Conservation (phyloP, 495 filamentous ascomycete genomes). For the Gamarada debralockiae region DNA sequence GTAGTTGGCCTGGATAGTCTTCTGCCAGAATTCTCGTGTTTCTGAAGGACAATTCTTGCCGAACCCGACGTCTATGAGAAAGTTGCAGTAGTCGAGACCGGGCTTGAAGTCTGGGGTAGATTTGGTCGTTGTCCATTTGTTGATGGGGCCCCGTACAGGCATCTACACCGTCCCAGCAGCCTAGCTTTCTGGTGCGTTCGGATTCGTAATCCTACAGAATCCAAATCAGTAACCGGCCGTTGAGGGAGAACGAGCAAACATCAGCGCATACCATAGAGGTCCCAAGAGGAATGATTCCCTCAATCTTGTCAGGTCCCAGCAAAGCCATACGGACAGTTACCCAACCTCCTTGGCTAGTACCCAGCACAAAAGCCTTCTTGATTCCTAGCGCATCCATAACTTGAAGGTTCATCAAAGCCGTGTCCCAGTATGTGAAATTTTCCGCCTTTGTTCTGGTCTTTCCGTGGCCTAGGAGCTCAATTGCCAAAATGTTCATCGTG, state of each 20-base stretch:
- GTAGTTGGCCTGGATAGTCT: conserved; percentile 52
- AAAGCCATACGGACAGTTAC: conserved; percentile 56
- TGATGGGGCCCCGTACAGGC: conserved; percentile 37
- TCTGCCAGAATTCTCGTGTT: conserved; percentile 44
- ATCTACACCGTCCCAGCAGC: conserved; percentile 53
- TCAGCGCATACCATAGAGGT: conserved; percentile 49
- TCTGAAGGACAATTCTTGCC: conserved; percentile 39
- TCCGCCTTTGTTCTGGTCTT: conserved; percentile 35
- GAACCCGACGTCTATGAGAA: conserved; percentile 53
- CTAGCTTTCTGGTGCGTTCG: conserved; percentile 42
- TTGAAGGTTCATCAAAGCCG: conserved; percentile 44
- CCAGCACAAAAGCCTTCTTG: conserved; percentile 51
- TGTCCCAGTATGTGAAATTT: conserved; percentile 54
- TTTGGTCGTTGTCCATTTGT: conserved; percentile 40
- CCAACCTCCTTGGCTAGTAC: conserved; percentile 63
- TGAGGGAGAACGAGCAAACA: too few relatives aligned
- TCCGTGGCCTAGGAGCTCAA: conserved; percentile 53
- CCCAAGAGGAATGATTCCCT: conserved; percentile 55
- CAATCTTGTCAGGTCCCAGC: conserved; percentile 44
- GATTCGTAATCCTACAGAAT: conserved; percentile 46
- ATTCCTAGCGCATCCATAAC: conserved; percentile 46
- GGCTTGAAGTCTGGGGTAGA: conserved; percentile 50
- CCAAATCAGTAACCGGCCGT: too few relatives aligned
- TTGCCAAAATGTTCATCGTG: conserved; percentile 45
- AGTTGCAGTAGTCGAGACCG: conserved; percentile 47